Percentiles rank a stretch among this genome's conserved stretches.
Evolutionary conservation across 805 yeast genomes (phyloP).

Genomic region (Starmerella khaoyaiensis): DNA sequence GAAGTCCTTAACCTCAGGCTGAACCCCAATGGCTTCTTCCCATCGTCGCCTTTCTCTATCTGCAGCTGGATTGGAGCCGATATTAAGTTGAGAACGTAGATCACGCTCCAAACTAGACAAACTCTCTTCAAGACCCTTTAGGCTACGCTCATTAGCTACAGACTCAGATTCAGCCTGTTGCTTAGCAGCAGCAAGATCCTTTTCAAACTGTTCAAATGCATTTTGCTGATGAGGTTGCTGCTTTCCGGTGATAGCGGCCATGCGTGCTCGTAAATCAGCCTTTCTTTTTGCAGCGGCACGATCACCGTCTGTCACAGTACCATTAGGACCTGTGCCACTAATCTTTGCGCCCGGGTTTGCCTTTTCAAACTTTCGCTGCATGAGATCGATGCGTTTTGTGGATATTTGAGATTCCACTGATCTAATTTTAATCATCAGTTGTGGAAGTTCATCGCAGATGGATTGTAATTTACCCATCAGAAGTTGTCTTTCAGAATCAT

Average conservation of each 20-base stretch:
- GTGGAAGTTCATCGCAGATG: constrained; percentile 63
- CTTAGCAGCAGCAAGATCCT: constrained; percentile 39
- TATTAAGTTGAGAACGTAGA: constrained; percentile 32
- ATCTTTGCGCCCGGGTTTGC: constrained; percentile 60
- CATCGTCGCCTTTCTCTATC: constrained; percentile 52
- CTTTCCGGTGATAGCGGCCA: constrained; percentile 88
- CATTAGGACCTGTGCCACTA: constrained; percentile 76
- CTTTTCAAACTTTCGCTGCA: constrained; percentile 41
- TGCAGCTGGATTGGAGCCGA: constrained; percentile 21
- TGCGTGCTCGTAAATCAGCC: constrained; percentile 66
- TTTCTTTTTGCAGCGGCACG: constrained; percentile 66
- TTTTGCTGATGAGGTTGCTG: constrained; percentile 32
- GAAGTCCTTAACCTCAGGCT: constrained; percentile 50
- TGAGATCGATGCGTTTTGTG: constrained; percentile 49
- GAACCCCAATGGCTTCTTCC: constrained; percentile 72
- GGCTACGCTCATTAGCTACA: constrained; percentile 43
- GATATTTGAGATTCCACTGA: constrained; percentile 57
- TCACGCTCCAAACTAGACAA: constrained; percentile 50
- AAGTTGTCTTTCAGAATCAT: constrained; percentile 26
- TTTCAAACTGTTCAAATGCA: constrained; percentile 42
- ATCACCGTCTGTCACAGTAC: constrained; percentile 73
- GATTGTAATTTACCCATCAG: constrained; percentile 44
- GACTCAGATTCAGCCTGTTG: constrained; percentile 42
- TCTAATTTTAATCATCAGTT: constrained; percentile 49
- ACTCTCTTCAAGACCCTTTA: constrained; percentile 59